Base-by-base conservation (phyloP, 441 rosid genomes). In the Capsella rubella region DNA sequence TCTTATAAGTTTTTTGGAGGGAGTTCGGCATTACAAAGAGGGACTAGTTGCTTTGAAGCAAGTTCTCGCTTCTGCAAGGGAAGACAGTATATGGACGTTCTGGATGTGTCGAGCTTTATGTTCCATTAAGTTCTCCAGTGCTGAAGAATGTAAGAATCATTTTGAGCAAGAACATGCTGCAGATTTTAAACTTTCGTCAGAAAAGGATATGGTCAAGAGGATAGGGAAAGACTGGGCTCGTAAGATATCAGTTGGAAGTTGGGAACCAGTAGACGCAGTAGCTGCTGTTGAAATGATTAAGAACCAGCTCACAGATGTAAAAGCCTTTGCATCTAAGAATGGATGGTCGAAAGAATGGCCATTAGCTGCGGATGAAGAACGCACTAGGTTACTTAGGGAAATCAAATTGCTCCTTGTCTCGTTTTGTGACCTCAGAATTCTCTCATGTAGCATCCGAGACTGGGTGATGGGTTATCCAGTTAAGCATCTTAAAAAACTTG, bases 291-390 rank as follows among this genome's bases (percentile, higher is more conserved):
- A 35, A 1, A 5, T 35, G 5, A 34, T 57, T 45, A 57, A 57
- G 5, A 57, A 57, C 39, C 60, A 1, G 60, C 49, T 52, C 25
- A 3, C 5, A 52, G 15, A 51, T 51, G 60, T 14, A 35, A 39
- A 52, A 37, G 35, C 16, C 12, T 35, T 52, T 39, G 60, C 13
- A 12, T 34, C 42, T 32, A 49, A 47, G 45, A 66, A 25, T 35
- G 71, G 71, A 25, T 66, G 71, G 71, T 66, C 71, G 10, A 27
- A 9, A 66, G 71, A 52, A 14, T 66, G 68, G 68, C 68, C 58
- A 13, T 14, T 37, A 9, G 35, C 47, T 50, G 35, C 0, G 9
- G 71, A 66, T 35, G 59, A 52, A 52, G 59, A 57, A 1, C 29
- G 63, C 15, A 10, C 5, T 5, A 35, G 15, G 45, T 35, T 57